Evolutionary conservation across 441 rosid genomes (phyloP), one percentile per base, ranked within the genome.

Genomic region (Dalechampia spathulata): DNA sequence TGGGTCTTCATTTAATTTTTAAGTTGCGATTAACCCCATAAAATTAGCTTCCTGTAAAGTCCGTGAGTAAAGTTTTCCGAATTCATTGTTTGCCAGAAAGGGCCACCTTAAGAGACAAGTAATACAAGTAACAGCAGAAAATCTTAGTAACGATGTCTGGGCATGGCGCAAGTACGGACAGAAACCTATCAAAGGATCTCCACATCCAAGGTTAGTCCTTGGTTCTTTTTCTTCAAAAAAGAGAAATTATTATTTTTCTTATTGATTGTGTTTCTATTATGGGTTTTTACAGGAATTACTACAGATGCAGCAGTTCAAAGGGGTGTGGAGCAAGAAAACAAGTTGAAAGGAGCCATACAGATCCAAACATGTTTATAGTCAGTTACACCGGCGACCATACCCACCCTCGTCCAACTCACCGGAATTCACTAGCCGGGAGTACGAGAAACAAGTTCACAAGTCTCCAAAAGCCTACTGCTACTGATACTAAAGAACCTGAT

Each of bases 121-220:
- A 37, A 70, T 82, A 64, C 90, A 83, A 45, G 87, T 93, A 28
- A 68, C 83, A 23, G 95, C 71, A 39, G 96, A 87, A 64, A 78
- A 85, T 63, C 81, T 93, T 42, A 71, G 80, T 9, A 65, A 79
- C 54, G 99, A 93, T 78, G 62, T 72, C 56, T 93, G 99, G 99
- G 87, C 96, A 43, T 93, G 99, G 99, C 83, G 97, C 7, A 93
- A 93, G 53, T 93, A 90, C 58, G 99, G 99, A 5, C 99, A 93
- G 57, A 93, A 93, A 65, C 97, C 97, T 63, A 93, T 93, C 72
- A 93, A 90, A 73, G 96, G 96, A 37, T 87, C 97, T 17, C 90
- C 97, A 8, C 82, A 78, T 60, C 99, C 97, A n/a, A 87, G 97
- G 97, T 84, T 14, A 32, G 13, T 0, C 10, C 46, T 47, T 70